Evolutionary conservation across 192 early-diverging fungal genomes (phyloP).

Genomic region (Coemansia sp.): DNA sequence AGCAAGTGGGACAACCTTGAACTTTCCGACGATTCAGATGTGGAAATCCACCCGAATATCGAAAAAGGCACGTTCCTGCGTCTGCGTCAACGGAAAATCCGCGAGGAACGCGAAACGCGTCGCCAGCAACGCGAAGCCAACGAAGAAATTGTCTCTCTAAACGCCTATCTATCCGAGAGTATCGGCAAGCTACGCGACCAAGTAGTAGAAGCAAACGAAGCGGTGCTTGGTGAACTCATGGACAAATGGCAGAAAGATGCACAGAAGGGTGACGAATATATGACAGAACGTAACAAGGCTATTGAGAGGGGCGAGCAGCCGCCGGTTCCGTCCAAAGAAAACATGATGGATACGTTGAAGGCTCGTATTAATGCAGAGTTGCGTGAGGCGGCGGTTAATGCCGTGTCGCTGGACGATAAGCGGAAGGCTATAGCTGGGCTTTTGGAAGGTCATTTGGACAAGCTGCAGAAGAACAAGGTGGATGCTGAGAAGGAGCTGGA

Average conservation of each 20-base stretch:
- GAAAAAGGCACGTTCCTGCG: slow-evolving; percentile 88
- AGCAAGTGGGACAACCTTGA: slow-evolving; percentile 97
- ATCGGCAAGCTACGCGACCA: slow-evolving; percentile 28
- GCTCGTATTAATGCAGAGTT: slow-evolving; percentile 50
- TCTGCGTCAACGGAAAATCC: slow-evolving; percentile 88
- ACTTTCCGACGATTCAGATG: slow-evolving; percentile 94
- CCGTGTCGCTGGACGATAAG: slow-evolving; percentile 24
- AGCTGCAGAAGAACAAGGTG: slow-evolving; percentile 34
- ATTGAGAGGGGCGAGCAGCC: slow-evolving; percentile 18
- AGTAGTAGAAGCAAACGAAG: slow-evolving; percentile 18
- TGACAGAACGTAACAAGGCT: slow-evolving; percentile 36
- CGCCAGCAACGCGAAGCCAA: slow-evolving; percentile 59
- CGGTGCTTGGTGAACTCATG: slow-evolving; percentile 12
- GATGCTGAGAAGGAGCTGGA: slow-evolving; percentile 56
- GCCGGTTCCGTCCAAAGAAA: slow-evolving; percentile 36
- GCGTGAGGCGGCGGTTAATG: slow-evolving; percentile 20
- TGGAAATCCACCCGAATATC: slow-evolving; percentile 94
- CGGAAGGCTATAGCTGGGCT: slow-evolving; percentile 44
- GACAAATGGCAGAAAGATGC: slow-evolving; percentile 34
- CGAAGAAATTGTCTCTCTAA: slow-evolving; percentile 29
- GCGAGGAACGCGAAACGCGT: slow-evolving; percentile 75
- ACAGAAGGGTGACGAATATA: slow-evolving; percentile 46
- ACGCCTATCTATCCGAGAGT: slow-evolving; percentile 36
- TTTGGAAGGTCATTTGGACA: slow-evolving; percentile 45
- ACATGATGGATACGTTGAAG: slow-evolving; percentile 58